Evolutionary conservation across 345 rosid genomes (phyloP).

Genomic region (Citrus sinensis): DVS_A1.0 CM039162.1:22001501-22002000

Average conservation of each 20-base stretch:
- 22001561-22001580: background rate
- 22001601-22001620: background rate
- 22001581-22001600: background rate
- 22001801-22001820: background rate
- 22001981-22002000: background rate
- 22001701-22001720: background rate
- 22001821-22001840: background rate
- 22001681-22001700: background rate
- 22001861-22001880: background rate
- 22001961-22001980: conserved; percentile 59
- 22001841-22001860: background rate
- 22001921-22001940: conserved; percentile 42
- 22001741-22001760: background rate
- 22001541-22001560: conserved; percentile 12
- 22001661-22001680: background rate
- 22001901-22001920: conserved; percentile 55
- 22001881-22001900: background rate
- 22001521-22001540: conserved; percentile 74
- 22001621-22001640: background rate
- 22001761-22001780: background rate
- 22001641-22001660: background rate
- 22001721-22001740: background rate
- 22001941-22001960: conserved; percentile 54
- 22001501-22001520: conserved; percentile 43
- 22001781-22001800: background rate